Conservation (phyloP, 108 stramenopile genomes). For the Nitzschia sp. region DNA sequence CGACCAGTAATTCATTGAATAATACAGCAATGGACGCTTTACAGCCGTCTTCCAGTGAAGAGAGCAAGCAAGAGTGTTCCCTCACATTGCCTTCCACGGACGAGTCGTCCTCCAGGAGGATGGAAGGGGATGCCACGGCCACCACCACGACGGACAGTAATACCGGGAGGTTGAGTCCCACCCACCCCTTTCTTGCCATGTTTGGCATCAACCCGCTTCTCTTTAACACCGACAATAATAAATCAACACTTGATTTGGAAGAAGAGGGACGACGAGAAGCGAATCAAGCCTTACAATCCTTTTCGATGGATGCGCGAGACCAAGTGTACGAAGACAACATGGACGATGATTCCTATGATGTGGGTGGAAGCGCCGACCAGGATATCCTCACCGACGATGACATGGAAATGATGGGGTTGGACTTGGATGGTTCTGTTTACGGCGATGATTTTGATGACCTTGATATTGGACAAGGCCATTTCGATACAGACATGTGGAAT, state of each 20-base stretch:
- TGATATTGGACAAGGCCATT: background rate
- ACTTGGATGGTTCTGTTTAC: background rate
- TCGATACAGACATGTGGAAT: background rate
- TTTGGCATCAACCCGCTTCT: background rate
- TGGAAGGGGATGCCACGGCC: too few relatives aligned
- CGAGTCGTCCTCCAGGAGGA: too few relatives aligned
- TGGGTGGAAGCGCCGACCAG: background rate
- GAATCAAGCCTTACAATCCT: background rate
- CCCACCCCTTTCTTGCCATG: slow-evolving; percentile 2
- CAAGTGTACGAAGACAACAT: slow-evolving; percentile 1
- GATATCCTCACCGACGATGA: background rate
- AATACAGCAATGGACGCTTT: background rate
- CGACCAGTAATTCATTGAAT: background rate
- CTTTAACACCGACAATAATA: too few relatives aligned
- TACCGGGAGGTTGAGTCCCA: background rate
- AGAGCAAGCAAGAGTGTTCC: background rate
- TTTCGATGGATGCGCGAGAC: background rate
- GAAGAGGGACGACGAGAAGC: background rate
- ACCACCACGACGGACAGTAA: background rate
- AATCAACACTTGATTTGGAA: background rate
- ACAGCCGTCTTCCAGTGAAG: background rate
- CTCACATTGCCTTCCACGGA: background rate
- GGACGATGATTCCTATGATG: background rate
- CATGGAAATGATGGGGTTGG: background rate
- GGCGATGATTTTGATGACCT: background rate